Evolutionary conservation across 1,284 basidiomycete genomes (phyloP), one percentile per base, ranked within the genome.

Genomic region (Chondrostereum purpureum): DNA sequence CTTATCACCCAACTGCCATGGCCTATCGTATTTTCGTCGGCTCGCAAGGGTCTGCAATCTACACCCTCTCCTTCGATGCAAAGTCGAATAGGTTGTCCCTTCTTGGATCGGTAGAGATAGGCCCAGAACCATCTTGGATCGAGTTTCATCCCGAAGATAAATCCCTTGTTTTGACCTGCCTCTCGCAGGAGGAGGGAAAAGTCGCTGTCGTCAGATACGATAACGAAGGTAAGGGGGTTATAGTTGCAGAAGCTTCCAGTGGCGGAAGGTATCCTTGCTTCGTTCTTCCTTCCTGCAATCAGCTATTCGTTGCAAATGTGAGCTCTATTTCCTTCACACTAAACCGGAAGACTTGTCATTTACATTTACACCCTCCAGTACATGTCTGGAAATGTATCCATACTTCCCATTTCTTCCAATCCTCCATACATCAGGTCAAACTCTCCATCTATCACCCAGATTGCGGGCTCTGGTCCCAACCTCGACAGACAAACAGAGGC

Each of bases 291-390:
- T 61, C 67, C 2, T 66, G 73, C 34, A 60, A 72, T 38, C 69
- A 80, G 39, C 56, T 88, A 14, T 54, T 84, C 42, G 63, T 83
- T 46, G 80, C 75, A 20, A 88, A 88, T 59, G 86, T 88, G 54
- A 52, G 83, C 65, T 17, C 35, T 16, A 19, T 37, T 5, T 21
- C 24, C 39, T 18, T 23, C 27, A 21, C 35, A 38, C 17, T 22
- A 33, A 22, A 16, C 4, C 13, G 18, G 27, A 50, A 38, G n/a
- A 42, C 19, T 39, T n/a, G 31, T 17, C 16, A 6, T 21, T 44
- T 45, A 19, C 39, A 21, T 42, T 46, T 38, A 42, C 17, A 44
- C 18, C 21, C 35, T 34, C 46, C 50, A 87, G 83, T 88, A 87
- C 53, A 72, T 72, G 1, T 69, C 75, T 0, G 81, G 80, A n/a